phyloP scores from a whole-genome alignment of 2,329 filamentous ascomycete genomes.

The Ophidiomyces ophidiicola region DNA sequence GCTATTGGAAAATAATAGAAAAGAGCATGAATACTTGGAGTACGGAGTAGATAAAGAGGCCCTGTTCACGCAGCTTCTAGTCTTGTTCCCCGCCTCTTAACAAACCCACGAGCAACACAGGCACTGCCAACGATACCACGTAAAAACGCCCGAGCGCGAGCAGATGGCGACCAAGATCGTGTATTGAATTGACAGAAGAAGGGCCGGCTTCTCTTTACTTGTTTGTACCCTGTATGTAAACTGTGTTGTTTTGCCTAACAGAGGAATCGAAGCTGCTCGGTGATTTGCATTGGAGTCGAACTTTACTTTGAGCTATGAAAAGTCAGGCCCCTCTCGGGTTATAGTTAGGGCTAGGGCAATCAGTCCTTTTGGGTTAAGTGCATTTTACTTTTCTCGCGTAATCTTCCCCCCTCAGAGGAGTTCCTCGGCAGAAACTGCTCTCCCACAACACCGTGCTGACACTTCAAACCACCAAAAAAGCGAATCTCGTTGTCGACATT shows the following conservation, averaged over 20 bases:
- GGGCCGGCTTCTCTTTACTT: no score
- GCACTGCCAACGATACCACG: conserved; percentile 3
- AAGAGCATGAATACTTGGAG: background rate
- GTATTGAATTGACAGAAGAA: no score
- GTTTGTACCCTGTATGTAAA: no score
- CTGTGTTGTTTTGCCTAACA: no score
- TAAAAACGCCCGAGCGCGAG: background rate
- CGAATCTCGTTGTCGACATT: conserved; percentile 7
- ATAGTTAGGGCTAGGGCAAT: conserved; percentile 16
- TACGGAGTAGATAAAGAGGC: background rate
- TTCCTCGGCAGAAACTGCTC: conserved; percentile 19
- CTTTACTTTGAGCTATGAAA: conserved; percentile 3
- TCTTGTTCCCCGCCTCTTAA: conserved; percentile 8
- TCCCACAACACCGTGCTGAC: conserved; percentile 21
- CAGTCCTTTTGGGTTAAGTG: conserved; percentile 11
- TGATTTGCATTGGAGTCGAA: background rate
- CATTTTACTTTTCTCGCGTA: conserved; percentile 3
- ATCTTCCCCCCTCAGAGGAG: conserved; percentile 9
- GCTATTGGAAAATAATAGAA: background rate
- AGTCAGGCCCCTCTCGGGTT: background rate
- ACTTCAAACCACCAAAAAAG: conserved; percentile 8
- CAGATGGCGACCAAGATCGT: no score
- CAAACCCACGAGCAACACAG: conserved; percentile 5
- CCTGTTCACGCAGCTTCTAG: background rate
- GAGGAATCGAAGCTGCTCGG: no score